Evolutionary conservation across 805 yeast species (phyloP), one percentile per base, ranked within the genome.

Genomic region (Teunomyces stri): DNA sequence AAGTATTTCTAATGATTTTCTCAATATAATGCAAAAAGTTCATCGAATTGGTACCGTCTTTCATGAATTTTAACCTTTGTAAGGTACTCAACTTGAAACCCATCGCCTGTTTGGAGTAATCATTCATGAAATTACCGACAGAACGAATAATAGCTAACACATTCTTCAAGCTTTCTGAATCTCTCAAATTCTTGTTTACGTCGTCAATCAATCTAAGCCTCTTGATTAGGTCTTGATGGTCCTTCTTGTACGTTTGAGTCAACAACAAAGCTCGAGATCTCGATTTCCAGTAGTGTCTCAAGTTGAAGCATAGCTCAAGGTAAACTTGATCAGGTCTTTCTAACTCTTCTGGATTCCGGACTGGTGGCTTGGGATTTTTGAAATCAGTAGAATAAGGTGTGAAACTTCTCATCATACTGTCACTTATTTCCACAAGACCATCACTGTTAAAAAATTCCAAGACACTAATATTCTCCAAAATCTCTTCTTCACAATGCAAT

Each of bases 71-170:
- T 49, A 94, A 75, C 55, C 98, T 74, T 59, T 90, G 97, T 45
- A 94, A 74, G n/a, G 97, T 88, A 39, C 88, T 85, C 50, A 94
- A 72, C 58, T 87, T 86, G 75, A 95, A 95, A 3, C 99, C 99
- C 54, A 80, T 78, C 1, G 97, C 98, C 63, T 90, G 96, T 57
- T 90, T 91, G 2, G 89, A 75, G n/a, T 82, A 73, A 58, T 90
- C 96, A 63, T 95, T 94, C 99, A 94, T 94, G 64, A 84, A 92
- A 64, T 94, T 94, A 49, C 99, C 99, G 43, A 94, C 94, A 3
- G 91, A 84, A 52, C 91, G 72, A 51, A 94, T 92, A 41, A 94
- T 81, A 47, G 88, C 90, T 59, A 95, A 78, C 12, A 94, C 82
- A 46, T 81, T 78, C 51, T 82, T 79, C 59, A 95, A 74, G 44